Base-by-base conservation (phyloP, 768 basidiomycete genomes). In the Pleurotus salmoneostramineus region DNA sequence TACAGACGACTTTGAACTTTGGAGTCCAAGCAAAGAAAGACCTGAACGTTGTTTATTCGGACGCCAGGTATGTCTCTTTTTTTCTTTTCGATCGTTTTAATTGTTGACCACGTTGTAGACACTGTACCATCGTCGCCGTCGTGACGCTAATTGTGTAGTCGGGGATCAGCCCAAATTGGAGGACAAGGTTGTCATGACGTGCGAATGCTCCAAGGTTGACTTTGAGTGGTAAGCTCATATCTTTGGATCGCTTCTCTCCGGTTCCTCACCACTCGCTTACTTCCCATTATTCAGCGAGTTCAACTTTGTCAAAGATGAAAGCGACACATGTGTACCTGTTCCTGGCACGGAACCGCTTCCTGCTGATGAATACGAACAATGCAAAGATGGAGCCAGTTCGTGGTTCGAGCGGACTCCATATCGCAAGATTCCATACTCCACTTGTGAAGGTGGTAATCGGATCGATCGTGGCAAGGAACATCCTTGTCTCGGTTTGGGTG, bases 371-470 rank as follows among this genome's bases (percentile, higher is more conserved):
- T 77, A 81, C 4, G 12, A 11, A 14, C 44, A 45, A 17, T 94
- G 91, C 65, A 74, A 72, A 17, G 71, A 71, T 55, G 81, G 77
- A 15, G 85, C 85, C 46, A 84, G 88, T 3, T 92, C 79, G 69
- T 99, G 97, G 97, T 98, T 95, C 68, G 94, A 93, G 54, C 86
- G 94, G 31, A 98, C 96, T 0, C 75, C 87, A 4, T 96, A 96
- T 68, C 90, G 95, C 51, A 88, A 92, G 71, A 91, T 98, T 49
- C 90, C 90, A 0, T 90, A 89, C 69, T 96, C 95, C 36, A 83
- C 78, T 17, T 99, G 97, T 68, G 83, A 86, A 55, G 95, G 85
- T 4, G 96, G 95, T 3, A 61, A 72, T 1, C 81, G 90, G n/a
- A 85, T 81, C 10, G 93, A 99, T 69, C 84, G 77, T 40, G 97